Base-by-base conservation (phyloP, 2,329 filamentous ascomycete species). In the Pseudogymnoascus sp. region DNA sequence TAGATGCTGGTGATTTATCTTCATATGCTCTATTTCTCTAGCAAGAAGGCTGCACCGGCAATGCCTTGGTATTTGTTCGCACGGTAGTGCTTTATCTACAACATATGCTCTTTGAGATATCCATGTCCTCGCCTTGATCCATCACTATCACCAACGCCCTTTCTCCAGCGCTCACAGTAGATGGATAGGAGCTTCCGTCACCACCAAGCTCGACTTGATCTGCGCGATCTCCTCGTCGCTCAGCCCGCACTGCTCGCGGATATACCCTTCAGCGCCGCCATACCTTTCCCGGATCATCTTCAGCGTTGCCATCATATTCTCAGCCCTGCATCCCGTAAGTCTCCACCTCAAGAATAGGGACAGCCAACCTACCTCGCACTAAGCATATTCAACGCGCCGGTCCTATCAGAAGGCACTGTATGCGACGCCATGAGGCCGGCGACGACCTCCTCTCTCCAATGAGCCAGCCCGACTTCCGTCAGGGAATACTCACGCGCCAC, bases 401-500 rank as follows among this genome's bases (percentile, higher is more conserved):
- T 75, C 66, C 67, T 65, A 66, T 73, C 69, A 11, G 62, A 68
- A 34, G 74, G 73, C 63, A 88, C 74, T 7, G 79, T 78, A 0
- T 81, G 81, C 60, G 82, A 79, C 63, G 78, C 76, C 67, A 83
- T 74, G 51, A 85, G 70, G n/a, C 78, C 77, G 8, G 77, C 69
- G 41, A 85, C 72, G 14, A 90, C 77, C 39, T 79, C 73, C 57
- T 80, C 78, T 21, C 81, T 80, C 67, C 85, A 81, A 36, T 79
- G 71, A 77, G 69, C 77, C 6, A 91, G 76, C 0, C 89, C 88
- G 1, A 79, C 69, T 61, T 90, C 85, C 0, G 87, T 90, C 8
- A 90, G 77, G 14, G 81, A 78, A 73, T 92, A 93, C 73, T 93
- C 90, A 8, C 81, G 75, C 0, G 86, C 87, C n/a, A 90, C 80